Base-by-base conservation (phyloP, 352 stramenopile species). In the Phytopythium aichiense region DNA sequence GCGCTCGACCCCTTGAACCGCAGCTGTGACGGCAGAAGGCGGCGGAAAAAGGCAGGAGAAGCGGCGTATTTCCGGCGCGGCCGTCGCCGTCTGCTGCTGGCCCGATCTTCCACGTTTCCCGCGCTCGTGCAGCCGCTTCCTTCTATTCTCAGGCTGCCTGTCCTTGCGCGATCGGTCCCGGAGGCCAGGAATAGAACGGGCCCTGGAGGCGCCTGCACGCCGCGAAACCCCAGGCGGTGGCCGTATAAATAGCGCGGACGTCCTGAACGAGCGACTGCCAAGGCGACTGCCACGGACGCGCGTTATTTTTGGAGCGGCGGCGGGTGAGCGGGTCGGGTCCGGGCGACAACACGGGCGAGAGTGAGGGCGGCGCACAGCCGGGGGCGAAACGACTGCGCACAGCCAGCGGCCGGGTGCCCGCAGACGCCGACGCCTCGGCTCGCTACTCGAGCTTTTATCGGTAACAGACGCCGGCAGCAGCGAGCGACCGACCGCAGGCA, bases 61-160 rank as follows among this genome's bases (percentile, higher is more conserved):
- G 35, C 7, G 7, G n/a, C n/a, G n/a, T 53, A 53, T 53, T 53
- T 35, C 13, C 2, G 46, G 46, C 46, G 22, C 13, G 35, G 12
- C 35, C 40, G 40, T 22, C 15, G 40, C 11, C 2, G 35, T 12
- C 35, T 1, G 12, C 9, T 20, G 20, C 46, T 53, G 46, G 25
- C 46, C 46, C 46, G 46, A 53, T 53, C 46, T 53, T 53, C 46
- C 46, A 35, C 46, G 43, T 30, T 53, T 35, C 46, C 38, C 35
- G 35, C 35, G 8, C 35, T 11, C 35, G 35, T 40, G 35, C 42
- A 2, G 43, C n/a, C 46, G 46, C 23, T 53, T 53, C 46, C 46
- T 53, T 53, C 46, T 53, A 53, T 53, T 53, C 46, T 15, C 46
- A 30, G 25, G 11, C 0, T 4, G 46, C 46, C 46, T 53, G 46